Conservation (phyloP, 768 basidiomycete genomes). For the Candolleomyces aberdarensis region DNA sequence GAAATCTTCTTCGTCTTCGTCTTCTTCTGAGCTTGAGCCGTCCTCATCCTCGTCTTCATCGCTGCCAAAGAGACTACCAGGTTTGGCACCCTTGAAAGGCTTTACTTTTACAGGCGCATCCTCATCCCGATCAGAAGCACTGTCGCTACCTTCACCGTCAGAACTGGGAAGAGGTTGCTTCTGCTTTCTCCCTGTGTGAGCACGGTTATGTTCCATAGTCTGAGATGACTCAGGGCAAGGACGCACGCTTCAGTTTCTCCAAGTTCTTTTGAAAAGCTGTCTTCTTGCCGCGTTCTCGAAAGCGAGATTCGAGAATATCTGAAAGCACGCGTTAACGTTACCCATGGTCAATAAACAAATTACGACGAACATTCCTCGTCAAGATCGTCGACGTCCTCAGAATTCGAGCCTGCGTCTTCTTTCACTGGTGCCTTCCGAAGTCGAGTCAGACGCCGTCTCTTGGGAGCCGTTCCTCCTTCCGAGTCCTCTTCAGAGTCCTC, state of each 20-base stretch:
- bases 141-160: constrained; percentile 30
- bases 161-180: constrained; percentile 10
- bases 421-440: background rate
- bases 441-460: constrained; percentile 2
- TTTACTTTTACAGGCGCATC: constrained; percentile 21
- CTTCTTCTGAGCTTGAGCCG: constrained; percentile 23
- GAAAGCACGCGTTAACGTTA: background rate
- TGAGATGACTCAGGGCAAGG: background rate
- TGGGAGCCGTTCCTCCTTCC: constrained; percentile 14
- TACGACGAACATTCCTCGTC: constrained; percentile 9
- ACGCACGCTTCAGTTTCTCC: constrained; percentile 63
- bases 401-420: constrained; percentile 52
- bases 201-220: background rate
- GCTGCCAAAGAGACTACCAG: constrained; percentile 11
- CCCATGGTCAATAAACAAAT: background rate
- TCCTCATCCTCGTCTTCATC: background rate
- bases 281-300: constrained; percentile 53
- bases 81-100: constrained; percentile 48
- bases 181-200: constrained; percentile 16
- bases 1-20: constrained; percentile 31
- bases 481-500: constrained; percentile 8
- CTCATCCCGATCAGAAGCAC: constrained; percentile 25
- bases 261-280: constrained; percentile 61
- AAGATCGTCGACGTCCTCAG: constrained; percentile 12
- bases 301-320: constrained; percentile 64